A percentile compares a stretch with the other conserved stretches of the same genome.
Evolutionary conservation across 2,329 filamentous ascomycete species (phyloP).

Genomic region (Gaeumannomyces tritici): DNA sequence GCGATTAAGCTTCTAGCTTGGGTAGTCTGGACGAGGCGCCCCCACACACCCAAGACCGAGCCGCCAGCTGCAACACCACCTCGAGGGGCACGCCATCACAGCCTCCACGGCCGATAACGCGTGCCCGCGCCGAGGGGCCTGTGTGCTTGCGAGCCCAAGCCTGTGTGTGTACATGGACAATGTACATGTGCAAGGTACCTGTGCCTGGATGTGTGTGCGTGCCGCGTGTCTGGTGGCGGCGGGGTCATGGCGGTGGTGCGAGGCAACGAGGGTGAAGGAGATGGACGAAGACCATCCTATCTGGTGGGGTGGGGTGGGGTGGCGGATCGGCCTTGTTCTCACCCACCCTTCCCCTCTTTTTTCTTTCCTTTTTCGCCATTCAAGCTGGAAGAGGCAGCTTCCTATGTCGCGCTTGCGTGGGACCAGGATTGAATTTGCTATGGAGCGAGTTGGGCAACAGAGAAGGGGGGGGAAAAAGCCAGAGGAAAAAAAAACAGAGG

Average conservation of each 20-base stretch:
- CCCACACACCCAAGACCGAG: background rate
- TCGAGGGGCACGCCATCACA: background rate
- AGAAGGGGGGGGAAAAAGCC: too few species aligned
- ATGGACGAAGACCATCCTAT: background rate
- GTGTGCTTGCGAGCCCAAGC: too few species aligned
- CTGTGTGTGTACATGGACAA: background rate
- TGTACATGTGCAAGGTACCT: too few species aligned
- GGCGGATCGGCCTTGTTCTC: background rate
- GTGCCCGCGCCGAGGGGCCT: too few species aligned
- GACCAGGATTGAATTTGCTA: background rate
- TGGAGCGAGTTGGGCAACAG: background rate
- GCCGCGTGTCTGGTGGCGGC: background rate
- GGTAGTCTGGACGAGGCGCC: background rate
- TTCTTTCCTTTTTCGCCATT: background rate
- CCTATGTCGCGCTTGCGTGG: background rate
- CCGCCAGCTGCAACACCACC: background rate
- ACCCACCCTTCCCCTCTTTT: background rate
- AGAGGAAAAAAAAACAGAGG: background rate
- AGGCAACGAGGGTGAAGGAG: background rate
- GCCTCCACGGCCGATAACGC: background rate
- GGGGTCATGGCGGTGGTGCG: too few species aligned
- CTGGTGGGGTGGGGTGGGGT: too few species aligned
- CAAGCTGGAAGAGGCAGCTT: background rate
- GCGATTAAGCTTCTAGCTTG: background rate
- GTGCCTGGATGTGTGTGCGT: background rate